phyloP scores from a whole-genome alignment of 768 basidiomycete genomes.

The Polyporus arcularius region DNA sequence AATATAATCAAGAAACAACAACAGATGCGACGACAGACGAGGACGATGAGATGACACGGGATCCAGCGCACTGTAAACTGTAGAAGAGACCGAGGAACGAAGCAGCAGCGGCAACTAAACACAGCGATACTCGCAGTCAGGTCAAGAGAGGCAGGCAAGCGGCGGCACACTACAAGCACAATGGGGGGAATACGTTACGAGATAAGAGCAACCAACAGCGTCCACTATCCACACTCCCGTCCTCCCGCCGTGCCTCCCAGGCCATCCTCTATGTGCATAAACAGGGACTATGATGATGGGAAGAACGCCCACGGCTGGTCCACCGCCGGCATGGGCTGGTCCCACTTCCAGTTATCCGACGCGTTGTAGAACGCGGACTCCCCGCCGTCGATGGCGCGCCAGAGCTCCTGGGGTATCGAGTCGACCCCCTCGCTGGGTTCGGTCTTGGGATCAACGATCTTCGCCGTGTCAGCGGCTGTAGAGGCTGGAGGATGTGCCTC shows the following conservation, averaged over 20 bases:
- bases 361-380: conserved; percentile 65
- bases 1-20: conserved; percentile 32
- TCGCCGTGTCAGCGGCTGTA: conserved; percentile 44
- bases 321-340: conserved; percentile 59
- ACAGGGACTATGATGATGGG: conserved; percentile 35
- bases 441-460: conserved; percentile 40
- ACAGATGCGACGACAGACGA: conserved; percentile 29
- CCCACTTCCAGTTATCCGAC: conserved; percentile 70
- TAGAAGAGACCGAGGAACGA: not conserved
- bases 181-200: conserved; percentile 19
- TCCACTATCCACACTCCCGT: not conserved
- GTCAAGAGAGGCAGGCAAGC: not conserved
- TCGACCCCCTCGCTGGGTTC: conserved; percentile 49
- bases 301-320: conserved; percentile 79
- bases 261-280: conserved; percentile 28
- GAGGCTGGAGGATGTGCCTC: conserved; percentile 50
- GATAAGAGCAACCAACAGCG: conserved; percentile 20
- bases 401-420: conserved; percentile 56
- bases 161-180: conserved; percentile 20
- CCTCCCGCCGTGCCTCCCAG: not conserved
- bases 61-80: conserved; percentile 10
- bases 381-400: conserved; percentile 75
- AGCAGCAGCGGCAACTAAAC: not conserved
- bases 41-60: conserved; percentile 10
- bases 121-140: not conserved